Evolutionary conservation across 2,329 filamentous ascomycete species (phyloP).

Genomic region (Corinectria fuckeliana): DNA sequence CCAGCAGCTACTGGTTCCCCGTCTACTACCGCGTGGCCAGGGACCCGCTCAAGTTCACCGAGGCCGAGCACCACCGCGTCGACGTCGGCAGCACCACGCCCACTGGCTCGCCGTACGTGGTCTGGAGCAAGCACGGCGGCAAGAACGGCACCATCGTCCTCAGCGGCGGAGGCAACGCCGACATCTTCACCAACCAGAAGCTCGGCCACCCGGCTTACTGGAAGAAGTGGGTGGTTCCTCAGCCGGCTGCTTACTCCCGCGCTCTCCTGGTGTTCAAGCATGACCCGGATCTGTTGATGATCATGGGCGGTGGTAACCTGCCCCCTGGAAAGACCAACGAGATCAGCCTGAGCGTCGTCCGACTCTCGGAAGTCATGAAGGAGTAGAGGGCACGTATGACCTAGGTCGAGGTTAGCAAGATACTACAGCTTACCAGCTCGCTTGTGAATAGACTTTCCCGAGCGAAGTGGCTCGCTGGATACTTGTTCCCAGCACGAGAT

Average conservation of each 20-base stretch:
- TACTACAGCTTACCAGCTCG: background rate
- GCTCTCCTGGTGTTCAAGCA: slow-evolving; percentile 45
- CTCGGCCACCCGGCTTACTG: slow-evolving; percentile 47
- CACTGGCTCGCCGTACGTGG: slow-evolving; percentile 50
- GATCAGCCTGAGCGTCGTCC: slow-evolving; percentile 47
- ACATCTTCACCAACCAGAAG: slow-evolving; percentile 52
- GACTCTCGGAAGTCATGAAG: slow-evolving; percentile 38
- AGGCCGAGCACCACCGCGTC: slow-evolving; percentile 42
- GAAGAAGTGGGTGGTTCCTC: slow-evolving; percentile 44
- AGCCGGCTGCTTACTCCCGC: slow-evolving; percentile 47
- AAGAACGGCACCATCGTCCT: slow-evolving; percentile 53
- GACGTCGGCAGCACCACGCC: slow-evolving; percentile 43
- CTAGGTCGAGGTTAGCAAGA: background rate
- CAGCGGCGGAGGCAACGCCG: slow-evolving; percentile 45
- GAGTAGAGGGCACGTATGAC: background rate
- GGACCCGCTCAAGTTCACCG: slow-evolving; percentile 46
- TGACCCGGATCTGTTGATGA: slow-evolving; percentile 45
- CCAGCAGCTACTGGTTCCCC: slow-evolving; percentile 46
- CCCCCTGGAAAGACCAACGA: slow-evolving; percentile 55
- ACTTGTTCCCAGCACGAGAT: too few species aligned
- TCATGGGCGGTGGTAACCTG: slow-evolving; percentile 53
- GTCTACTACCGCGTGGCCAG: slow-evolving; percentile 53
- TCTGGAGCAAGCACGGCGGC: slow-evolving; percentile 53
- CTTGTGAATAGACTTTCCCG: background rate
- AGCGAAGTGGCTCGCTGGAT: background rate